phyloP scores from a whole-genome alignment of 345 rosid genomes.

The Murraya koenigii region DNA sequence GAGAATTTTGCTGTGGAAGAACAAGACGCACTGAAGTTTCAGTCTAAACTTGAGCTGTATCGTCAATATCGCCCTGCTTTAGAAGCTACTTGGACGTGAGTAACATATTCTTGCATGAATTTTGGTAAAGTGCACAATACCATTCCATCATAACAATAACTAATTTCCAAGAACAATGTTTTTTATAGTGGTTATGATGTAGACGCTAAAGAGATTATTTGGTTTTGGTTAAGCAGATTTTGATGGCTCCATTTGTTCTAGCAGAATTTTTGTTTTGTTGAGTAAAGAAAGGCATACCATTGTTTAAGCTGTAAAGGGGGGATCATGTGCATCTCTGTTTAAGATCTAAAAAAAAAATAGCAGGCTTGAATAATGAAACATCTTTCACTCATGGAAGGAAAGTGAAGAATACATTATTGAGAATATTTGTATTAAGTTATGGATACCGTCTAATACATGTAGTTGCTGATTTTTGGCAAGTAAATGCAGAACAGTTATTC shows the following conservation, averaged over 20 bases:
- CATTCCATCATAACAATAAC: not conserved
- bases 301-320: not conserved
- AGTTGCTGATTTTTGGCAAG: not conserved
- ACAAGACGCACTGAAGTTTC: conserved; percentile 13
- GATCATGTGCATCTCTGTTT: not conserved
- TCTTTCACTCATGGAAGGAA: not conserved
- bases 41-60: conserved; percentile 18
- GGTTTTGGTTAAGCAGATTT: not conserved
- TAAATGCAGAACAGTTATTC: too few relatives aligned
- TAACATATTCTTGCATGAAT: conserved; percentile 6
- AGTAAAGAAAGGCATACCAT: not conserved
- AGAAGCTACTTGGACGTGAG: conserved; percentile 57
- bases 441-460: not conserved
- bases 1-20: conserved; percentile 23
- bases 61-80: conserved; percentile 39
- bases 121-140: not conserved
- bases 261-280: not conserved
- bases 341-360: too few relatives aligned
- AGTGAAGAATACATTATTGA: not conserved
- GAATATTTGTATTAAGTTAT: not conserved
- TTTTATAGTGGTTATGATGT: not conserved
- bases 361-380: not conserved
- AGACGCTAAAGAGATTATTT: not conserved
- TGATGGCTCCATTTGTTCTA: not conserved
- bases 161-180: not conserved